These are phyloP conservation scores for Cubamyces sp. DNA, from an alignment of 768 basidiomycete genomes.

Conservation along the genomic window DNA sequence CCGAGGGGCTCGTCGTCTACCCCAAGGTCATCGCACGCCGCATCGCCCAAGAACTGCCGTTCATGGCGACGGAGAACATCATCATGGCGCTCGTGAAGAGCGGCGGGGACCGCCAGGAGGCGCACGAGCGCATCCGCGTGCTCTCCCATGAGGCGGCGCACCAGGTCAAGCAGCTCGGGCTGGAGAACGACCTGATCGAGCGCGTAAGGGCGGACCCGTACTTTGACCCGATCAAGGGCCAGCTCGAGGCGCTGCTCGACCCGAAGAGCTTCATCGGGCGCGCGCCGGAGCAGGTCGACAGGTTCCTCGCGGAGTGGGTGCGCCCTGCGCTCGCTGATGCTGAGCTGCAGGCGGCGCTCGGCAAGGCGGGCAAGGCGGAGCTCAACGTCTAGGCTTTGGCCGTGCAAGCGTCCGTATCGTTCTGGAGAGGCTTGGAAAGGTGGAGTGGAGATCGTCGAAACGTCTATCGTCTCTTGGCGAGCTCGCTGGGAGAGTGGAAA, in stretches of 20 bases:
- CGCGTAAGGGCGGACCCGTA: slow-evolving; percentile 81
- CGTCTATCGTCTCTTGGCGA: no score
- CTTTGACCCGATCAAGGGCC: slow-evolving; percentile 83
- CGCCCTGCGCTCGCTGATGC: slow-evolving; percentile 70
- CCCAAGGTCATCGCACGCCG: slow-evolving; percentile 93
- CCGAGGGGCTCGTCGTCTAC: slow-evolving; percentile 99
- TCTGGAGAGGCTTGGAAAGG: not conserved
- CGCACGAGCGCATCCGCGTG: slow-evolving; percentile 93
- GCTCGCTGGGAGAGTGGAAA: not conserved
- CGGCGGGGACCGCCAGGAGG: slow-evolving; percentile 94
- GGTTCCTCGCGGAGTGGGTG: slow-evolving; percentile 87
- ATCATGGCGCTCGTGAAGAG: slow-evolving; percentile 98
- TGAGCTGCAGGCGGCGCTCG: slow-evolving; percentile 59
- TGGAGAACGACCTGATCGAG: slow-evolving; percentile 94
- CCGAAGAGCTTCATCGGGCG: slow-evolving; percentile 90
- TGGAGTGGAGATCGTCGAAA: no score
- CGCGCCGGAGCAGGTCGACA: slow-evolving; percentile 94
- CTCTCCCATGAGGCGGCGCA: slow-evolving; percentile 93
- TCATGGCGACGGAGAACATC: slow-evolving; percentile 99
- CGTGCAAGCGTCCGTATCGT: not conserved
- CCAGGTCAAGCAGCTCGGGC: slow-evolving; percentile 93
- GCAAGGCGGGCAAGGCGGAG: slow-evolving; percentile 60
- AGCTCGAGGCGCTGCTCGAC: slow-evolving; percentile 80
- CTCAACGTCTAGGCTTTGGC: slow-evolving; percentile 51
- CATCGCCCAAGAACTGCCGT: slow-evolving; percentile 93